Conservation (phyloP, 2,329 filamentous ascomycete genomes). For the Coniella lustricola region DNA sequence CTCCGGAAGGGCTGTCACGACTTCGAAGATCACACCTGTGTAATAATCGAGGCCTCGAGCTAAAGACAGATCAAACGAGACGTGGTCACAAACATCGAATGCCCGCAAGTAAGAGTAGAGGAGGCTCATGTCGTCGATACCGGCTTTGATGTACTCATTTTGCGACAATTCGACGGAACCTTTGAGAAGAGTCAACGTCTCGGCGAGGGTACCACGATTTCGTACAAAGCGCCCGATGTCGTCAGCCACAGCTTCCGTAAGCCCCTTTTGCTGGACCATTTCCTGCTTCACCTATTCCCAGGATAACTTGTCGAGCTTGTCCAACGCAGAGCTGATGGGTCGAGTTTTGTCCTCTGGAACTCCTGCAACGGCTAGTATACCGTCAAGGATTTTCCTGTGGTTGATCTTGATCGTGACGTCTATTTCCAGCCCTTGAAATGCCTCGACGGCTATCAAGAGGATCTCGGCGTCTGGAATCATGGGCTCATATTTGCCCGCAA, state of each 20-base stretch:
- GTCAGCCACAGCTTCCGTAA: slow-evolving; percentile 70
- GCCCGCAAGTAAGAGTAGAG: too few species aligned
- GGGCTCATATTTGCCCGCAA: slow-evolving; percentile 78
- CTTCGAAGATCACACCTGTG: slow-evolving; percentile 37
- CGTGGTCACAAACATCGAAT: slow-evolving; percentile 64
- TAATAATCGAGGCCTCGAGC: slow-evolving; percentile 85
- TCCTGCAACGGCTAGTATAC: slow-evolving; percentile 84
- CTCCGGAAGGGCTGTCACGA: too few species aligned
- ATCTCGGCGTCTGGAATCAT: slow-evolving; percentile 94
- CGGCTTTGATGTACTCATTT: slow-evolving; percentile 71
- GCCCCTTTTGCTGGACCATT: slow-evolving; percentile 88
- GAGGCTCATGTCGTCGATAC: slow-evolving; percentile 74
- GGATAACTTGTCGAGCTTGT: slow-evolving; percentile 90
- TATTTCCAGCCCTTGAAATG: slow-evolving; percentile 74
- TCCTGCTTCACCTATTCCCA: slow-evolving; percentile 88
- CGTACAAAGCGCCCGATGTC: slow-evolving; percentile 75
- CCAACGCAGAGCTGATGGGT: slow-evolving; percentile 84
- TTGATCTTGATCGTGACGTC: slow-evolving; percentile 79
- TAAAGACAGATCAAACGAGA: slow-evolving; percentile 85
- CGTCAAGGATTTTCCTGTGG: slow-evolving; percentile 89
- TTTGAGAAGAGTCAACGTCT: too few species aligned
- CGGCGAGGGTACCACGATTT: too few species aligned
- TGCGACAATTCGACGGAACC: slow-evolving; percentile 67
- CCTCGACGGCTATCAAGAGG: slow-evolving; percentile 73
- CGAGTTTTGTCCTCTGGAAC: slow-evolving; percentile 83